Evolutionary conservation across 352 stramenopile species (phyloP).

Genomic region (Phytophthora rubi): DNA sequence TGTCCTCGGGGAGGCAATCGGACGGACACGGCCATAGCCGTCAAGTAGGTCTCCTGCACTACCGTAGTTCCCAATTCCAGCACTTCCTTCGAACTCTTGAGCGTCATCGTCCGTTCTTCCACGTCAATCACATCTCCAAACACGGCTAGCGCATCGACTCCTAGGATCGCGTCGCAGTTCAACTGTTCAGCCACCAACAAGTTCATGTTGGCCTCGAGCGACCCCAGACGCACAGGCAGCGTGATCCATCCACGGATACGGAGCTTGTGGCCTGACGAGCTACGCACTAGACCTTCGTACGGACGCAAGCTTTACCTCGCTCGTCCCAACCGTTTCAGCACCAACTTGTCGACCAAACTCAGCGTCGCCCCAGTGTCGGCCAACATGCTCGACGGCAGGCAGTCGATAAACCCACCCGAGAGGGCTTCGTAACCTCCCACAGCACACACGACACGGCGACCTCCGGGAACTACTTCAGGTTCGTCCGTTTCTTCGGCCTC

Average conservation of each 20-base stretch:
- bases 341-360: not conserved
- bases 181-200: not conserved
- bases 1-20: not conserved
- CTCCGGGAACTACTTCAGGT: not conserved
- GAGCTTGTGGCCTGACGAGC: not conserved
- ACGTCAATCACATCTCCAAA: constrained; percentile 6
- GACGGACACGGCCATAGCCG: not conserved
- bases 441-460: not conserved
- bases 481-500: not conserved
- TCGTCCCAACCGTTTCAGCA: not conserved
- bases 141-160: not conserved
- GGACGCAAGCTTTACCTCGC: not conserved
- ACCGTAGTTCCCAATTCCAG: not conserved
- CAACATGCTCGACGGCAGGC: not conserved
- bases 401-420: not conserved
- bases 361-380: constrained; percentile 3
- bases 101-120: not conserved
- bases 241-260: not conserved
- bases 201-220: not conserved
- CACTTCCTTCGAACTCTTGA: not conserved
- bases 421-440: not conserved
- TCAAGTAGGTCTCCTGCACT: not conserved
- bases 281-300: not conserved
- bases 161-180: not conserved
- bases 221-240: not conserved